These are phyloP conservation scores for Diaporthe batatas DNA, from an alignment of 2,329 filamentous ascomycete genomes.

Conservation along the genomic window DNA sequence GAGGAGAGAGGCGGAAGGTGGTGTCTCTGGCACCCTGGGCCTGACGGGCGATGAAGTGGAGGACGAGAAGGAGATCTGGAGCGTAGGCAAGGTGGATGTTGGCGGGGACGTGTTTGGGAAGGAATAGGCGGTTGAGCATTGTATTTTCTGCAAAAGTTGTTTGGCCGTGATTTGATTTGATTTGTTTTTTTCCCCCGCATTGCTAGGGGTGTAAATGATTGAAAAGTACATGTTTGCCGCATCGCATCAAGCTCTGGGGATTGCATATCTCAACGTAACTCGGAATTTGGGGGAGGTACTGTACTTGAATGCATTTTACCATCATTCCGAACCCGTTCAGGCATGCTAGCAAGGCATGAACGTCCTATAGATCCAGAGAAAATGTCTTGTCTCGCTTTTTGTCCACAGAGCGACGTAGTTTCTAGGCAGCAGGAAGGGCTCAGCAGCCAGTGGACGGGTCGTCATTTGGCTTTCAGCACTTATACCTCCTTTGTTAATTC, in stretches of 20 bases:
- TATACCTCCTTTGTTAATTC: background rate
- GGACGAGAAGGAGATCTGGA: slow-evolving; percentile 96
- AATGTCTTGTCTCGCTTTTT: background rate
- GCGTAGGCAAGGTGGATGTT: slow-evolving; percentile 89
- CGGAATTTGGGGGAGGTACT: background rate
- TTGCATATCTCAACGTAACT: background rate
- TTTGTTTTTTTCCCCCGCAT: slow-evolving; percentile 1
- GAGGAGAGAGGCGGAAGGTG: slow-evolving; percentile 90
- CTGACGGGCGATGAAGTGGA: slow-evolving; percentile 92
- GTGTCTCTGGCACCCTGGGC: slow-evolving; percentile 81
- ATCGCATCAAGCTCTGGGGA: background rate
- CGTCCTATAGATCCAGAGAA: background rate
- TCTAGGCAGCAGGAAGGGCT: background rate
- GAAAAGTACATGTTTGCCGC: slow-evolving; percentile 2
- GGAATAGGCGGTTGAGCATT: slow-evolving; percentile 39
- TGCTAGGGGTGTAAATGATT: slow-evolving; percentile 33
- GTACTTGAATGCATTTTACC: background rate
- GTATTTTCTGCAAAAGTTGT: background rate
- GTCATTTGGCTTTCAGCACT: background rate
- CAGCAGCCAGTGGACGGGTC: background rate
- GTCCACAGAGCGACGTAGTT: no score
- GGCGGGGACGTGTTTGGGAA: slow-evolving; percentile 70
- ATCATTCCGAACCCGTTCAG: background rate
- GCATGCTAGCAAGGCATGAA: background rate
- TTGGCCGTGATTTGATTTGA: slow-evolving; percentile 1